Evolutionary conservation across 2,329 filamentous ascomycete species (phyloP), one percentile per base, ranked within the genome.

Genomic region (Phialocephala subalpina): DNA sequence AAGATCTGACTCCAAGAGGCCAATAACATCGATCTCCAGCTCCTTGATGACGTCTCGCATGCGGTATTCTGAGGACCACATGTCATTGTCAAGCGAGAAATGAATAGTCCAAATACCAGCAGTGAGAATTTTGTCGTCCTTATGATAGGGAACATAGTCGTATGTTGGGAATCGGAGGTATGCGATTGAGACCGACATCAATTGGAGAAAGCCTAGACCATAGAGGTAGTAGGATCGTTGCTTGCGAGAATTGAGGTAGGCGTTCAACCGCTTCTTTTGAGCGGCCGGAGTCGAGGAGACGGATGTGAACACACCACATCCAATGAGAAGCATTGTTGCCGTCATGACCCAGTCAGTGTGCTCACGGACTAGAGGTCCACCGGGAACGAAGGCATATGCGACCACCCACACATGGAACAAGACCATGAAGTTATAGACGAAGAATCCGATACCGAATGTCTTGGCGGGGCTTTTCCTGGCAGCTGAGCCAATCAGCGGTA

Each of bases 321-420:
- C 96, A 68, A 99, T 90, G 65, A 90, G 83, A 2, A 93, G 77
- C 92, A 98, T 97, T 75, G 87, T 97, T 8, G 87, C 87, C 6
- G 88, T 86, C 93, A 98, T 97, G 75, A 99, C 86, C 92, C 94
- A 97, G 77, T 98, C 95, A 1, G 94, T 99, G 76, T 90, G 94
- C 78, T 99, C 96, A 53, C 96, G 90, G 52, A 99, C 92, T 0
- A 97, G 85, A 2, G 93, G 93, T 1, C 96, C 96, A 60, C 96
- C 96, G 1, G 96, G 96, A 2, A 99, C 96, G 73, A 99, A 99
- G 14, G 96, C 96, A 75, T 99, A 99, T 1, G 96, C 96, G 12
- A 99, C 96, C 40, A 97, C 92, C 96, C 96, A 99, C 63, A 97
- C 94, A 76, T 98, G 95, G 83, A 97, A 97, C n/a, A 99, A 86